Base-by-base conservation (phyloP, 495 filamentous ascomycete genomes). In the Aspergillus ostianus region DNA sequence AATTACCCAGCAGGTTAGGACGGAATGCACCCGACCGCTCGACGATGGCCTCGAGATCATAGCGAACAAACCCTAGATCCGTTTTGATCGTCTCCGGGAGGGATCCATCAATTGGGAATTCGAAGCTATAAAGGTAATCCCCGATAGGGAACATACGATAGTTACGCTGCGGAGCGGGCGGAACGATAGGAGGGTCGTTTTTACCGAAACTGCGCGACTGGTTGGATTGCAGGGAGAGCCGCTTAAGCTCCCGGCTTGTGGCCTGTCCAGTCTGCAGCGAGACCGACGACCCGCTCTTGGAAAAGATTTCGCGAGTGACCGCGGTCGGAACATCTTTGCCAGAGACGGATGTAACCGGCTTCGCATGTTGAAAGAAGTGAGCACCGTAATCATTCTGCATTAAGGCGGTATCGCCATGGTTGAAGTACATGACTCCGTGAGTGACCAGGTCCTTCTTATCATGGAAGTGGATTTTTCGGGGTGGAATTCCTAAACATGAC, bases 11-110 rank as follows among this genome's bases (percentile, higher is more conserved):
- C 2, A 98, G 83, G 63, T 96, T 98, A 21, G 92, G 85, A 61
- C 93, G 90, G 76, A 98, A 98, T 4, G 93, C 90, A 3, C 95
- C 95, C 2, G 93, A 85, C 56, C 94, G 86, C 74, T 97, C 93
- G 8, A 98, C 87, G 29, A 84, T 83, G 1, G 91, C 90, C 66
- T 98, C 92, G 47, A 98, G 75, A 63, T 95, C 88, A 78, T 96
- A 98, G 58, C 85, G 87, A 1, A 98, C 93, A 21, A 81, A 89
- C 7, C 93, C 94, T 20, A 96, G 84, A 51, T 94, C 94, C 6
- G 95, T 87, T 64, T 89, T 89, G 41, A 94, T 94, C 0, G 93
- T 96, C 72, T 98, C 94, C 6, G 95, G 90, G 48, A 96, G 81
- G 56, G 89, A 90, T 62, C 92, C 92, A 68, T 98, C 94, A 57